phyloP scores from a whole-genome alignment of 2,329 filamentous ascomycete genomes.

The Fusarium duplospermum region DNA sequence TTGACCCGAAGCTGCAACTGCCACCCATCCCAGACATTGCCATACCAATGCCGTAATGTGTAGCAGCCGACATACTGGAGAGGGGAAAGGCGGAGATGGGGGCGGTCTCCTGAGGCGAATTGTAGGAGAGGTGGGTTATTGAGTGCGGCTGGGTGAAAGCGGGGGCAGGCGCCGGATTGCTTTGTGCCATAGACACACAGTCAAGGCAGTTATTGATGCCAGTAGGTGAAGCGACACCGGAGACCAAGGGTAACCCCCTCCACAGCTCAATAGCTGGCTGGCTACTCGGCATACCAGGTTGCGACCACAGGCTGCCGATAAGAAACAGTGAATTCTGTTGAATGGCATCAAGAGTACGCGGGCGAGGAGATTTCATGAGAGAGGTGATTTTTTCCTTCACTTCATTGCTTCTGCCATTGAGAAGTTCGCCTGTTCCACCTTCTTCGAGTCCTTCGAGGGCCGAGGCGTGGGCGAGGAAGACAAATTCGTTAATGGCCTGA shows the following conservation, averaged over 20 bases:
- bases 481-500: conserved; percentile 96
- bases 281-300: conserved; percentile 71
- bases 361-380: conserved; percentile 88
- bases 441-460: conserved; percentile 96
- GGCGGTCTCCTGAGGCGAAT: conserved; percentile 78
- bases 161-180: conserved; percentile 81
- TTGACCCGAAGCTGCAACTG: conserved; percentile 76
- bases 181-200: conserved; percentile 84
- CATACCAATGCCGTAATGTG: conserved; percentile 84
- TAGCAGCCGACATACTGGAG: conserved; percentile 84
- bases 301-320: conserved; percentile 83
- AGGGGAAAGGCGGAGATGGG: conserved; percentile 82
- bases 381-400: conserved; percentile 88
- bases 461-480: conserved; percentile 88
- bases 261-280: conserved; percentile 83
- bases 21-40: conserved; percentile 70
- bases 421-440: conserved; percentile 92
- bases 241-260: conserved; percentile 91
- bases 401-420: conserved; percentile 90
- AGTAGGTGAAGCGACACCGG: conserved; percentile 78
- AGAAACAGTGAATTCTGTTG: conserved; percentile 85
- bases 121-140: conserved; percentile 78
- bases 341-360: conserved; percentile 88
- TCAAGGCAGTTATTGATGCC: conserved; percentile 77
- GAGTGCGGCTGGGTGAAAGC: conserved; percentile 80